phyloP scores from a whole-genome alignment of 78 protist species.

The Cavenderia fasciculata region DNA sequence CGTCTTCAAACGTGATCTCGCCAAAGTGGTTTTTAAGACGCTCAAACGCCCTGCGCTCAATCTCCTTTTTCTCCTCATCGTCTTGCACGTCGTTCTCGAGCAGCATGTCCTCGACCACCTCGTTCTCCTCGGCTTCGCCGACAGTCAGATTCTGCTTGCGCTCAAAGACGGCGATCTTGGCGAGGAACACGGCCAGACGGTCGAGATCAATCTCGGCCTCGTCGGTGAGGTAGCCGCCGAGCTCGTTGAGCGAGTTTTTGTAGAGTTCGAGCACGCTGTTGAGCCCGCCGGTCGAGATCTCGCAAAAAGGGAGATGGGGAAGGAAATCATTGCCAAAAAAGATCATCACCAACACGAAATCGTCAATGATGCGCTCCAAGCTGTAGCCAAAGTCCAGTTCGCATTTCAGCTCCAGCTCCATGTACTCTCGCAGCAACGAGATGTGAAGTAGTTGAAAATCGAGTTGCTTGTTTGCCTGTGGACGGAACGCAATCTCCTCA shows the following conservation, averaged over 20 bases:
- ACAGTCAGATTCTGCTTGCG: conserved; percentile 2
- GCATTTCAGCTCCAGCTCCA: conserved; percentile 72
- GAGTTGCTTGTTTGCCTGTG: conserved; percentile 36
- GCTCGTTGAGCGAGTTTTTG: conserved; percentile 31
- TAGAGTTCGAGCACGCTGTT: conserved; percentile 89
- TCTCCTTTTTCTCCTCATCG: conserved; percentile 6
- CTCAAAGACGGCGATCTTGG: conserved; percentile 60
- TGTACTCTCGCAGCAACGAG: conserved; percentile 80
- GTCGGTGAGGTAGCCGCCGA: conserved; percentile 92
- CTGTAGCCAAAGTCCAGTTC: conserved; percentile 81
- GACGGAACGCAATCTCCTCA: conserved; percentile 81
- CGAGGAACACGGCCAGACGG: conserved; percentile 64
- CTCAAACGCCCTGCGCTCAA: conserved; percentile 36
- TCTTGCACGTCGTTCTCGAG: conserved; percentile 15
- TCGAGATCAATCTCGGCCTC: conserved; percentile 80
- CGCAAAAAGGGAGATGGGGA: conserved; percentile 98
- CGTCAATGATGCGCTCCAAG: conserved; percentile 97
- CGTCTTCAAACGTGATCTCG: neutral
- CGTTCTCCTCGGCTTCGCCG: neutral
- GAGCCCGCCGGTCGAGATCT: conserved; percentile 95
- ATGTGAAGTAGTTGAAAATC: conserved; percentile 73
- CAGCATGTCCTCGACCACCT: conserved; percentile 2
- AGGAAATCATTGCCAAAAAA: conserved; percentile 99
- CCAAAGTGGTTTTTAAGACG: conserved; percentile 24
- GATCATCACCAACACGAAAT: conserved; percentile 94